Conservation (phyloP, 371 early-diverging fungal genomes). For the Massospora cicadina region DNA sequence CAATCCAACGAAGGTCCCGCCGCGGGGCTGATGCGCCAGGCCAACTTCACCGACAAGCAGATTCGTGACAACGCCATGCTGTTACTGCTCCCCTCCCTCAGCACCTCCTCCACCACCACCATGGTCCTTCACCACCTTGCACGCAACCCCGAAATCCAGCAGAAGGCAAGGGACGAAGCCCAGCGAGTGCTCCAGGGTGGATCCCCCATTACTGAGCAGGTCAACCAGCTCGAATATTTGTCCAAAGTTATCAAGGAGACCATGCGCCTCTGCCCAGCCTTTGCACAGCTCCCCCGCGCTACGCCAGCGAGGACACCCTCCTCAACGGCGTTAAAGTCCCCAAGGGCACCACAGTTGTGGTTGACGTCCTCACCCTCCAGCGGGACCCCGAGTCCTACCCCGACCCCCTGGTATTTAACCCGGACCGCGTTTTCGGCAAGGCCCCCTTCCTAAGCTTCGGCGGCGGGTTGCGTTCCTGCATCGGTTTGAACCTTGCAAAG, state of each 20-base stretch:
- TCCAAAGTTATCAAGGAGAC: constrained; percentile 26
- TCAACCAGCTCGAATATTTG: constrained; percentile 21
- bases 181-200: not conserved
- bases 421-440: constrained; percentile 24
- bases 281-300: constrained; percentile 9
- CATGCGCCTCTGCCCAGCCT: constrained; percentile 22
- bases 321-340: not conserved
- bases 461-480: constrained; percentile 15
- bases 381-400: constrained; percentile 1
- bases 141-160: constrained; percentile 3
- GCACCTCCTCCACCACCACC: constrained; percentile 18
- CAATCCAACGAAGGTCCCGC: not conserved
- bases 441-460: constrained; percentile 4
- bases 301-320: not conserved
- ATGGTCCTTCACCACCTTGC: not conserved
- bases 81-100: constrained; percentile 13
- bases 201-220: constrained; percentile 15
- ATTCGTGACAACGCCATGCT: not conserved
- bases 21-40: not conserved
- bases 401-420: constrained; percentile 23
- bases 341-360: not conserved
- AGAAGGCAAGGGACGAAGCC: constrained; percentile 3
- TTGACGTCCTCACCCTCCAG: not conserved
- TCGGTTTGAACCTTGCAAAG: constrained; percentile 35
- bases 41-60: constrained; percentile 4